phyloP scores from a whole-genome alignment of 768 basidiomycete species.

The Lactarius indigo region DNA sequence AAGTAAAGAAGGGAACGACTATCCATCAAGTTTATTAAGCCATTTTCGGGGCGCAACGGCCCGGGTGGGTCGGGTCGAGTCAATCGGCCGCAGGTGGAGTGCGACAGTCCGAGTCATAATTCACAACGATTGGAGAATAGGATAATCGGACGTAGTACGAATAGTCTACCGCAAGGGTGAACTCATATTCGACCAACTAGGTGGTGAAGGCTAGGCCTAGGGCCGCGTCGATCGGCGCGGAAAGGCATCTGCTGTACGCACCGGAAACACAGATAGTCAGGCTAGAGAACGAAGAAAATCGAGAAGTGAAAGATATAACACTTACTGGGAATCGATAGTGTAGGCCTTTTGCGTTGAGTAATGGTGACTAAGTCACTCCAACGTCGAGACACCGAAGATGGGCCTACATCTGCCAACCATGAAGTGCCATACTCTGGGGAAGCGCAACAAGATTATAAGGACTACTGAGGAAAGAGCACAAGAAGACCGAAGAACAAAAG shows the following conservation, averaged over 20 bases:
- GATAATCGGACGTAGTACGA: neutral
- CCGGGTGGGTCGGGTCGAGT: neutral
- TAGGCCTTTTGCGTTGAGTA: neutral
- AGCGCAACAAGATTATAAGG: neutral
- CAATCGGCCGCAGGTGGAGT: neutral
- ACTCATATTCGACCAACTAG: neutral
- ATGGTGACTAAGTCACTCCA: neutral
- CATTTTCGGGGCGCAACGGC: neutral
- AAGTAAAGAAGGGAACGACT: neutral
- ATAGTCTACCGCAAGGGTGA: conserved; percentile 4
- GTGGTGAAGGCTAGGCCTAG: neutral
- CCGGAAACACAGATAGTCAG: neutral
- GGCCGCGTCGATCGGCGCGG: neutral
- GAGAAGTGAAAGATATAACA: neutral
- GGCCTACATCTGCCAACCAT: conserved; percentile 3
- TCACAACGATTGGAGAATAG: conserved; percentile 3
- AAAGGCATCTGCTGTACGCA: neutral
- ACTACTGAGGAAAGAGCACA: neutral
- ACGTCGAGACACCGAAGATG: neutral
- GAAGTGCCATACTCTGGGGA: conserved; percentile 1
- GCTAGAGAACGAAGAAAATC: neutral
- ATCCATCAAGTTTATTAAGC: neutral
- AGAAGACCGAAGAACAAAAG: neutral
- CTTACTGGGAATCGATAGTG: conserved; percentile 3
- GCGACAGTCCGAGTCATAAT: neutral